These are phyloP conservation scores for Teratosphaeria pseudoeucalypti DNA, from an alignment of 2,329 filamentous ascomycete species.

Conservation along the genomic window DNA sequence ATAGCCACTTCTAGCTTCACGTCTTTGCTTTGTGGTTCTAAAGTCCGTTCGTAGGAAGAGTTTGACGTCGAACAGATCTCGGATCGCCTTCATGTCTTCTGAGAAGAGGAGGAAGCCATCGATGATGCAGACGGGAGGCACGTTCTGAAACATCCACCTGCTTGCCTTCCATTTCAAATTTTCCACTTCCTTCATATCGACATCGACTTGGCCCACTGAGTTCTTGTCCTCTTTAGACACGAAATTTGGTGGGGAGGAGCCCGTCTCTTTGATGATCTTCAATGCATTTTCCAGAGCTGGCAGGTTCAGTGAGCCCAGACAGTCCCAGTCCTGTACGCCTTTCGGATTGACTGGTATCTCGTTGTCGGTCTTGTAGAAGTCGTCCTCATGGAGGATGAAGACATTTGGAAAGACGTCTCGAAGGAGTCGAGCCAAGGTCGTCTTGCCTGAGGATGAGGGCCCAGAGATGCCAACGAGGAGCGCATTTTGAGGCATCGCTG, in stretches of 20 bases:
- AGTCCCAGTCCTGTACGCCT: slow-evolving; percentile 82
- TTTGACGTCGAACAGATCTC: slow-evolving; percentile 58
- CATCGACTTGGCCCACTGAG: slow-evolving; percentile 33
- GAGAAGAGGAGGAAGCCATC: slow-evolving; percentile 85
- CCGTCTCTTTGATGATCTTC: slow-evolving; percentile 57
- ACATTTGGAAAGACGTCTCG: slow-evolving; percentile 63
- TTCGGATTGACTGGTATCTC: slow-evolving; percentile 44
- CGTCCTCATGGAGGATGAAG: slow-evolving; percentile 88
- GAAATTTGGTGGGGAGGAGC: slow-evolving; percentile 46
- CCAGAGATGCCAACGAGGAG: slow-evolving; percentile 76
- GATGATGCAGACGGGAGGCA: slow-evolving; percentile 53
- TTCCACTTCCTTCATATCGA: slow-evolving; percentile 23
- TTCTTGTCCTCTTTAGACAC: slow-evolving; percentile 51
- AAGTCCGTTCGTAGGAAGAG: slow-evolving; percentile 67
- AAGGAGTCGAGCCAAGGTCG: slow-evolving; percentile 76
- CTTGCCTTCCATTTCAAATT: slow-evolving; percentile 20
- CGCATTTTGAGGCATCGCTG: slow-evolving; percentile 16
- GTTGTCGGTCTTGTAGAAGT: slow-evolving; percentile 79
- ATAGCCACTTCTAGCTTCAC: slow-evolving; percentile 63
- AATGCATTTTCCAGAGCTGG: slow-evolving; percentile 57
- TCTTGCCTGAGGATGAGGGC: slow-evolving; percentile 88
- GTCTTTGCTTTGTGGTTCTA: slow-evolving; percentile 50
- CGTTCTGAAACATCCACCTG: slow-evolving; percentile 18
- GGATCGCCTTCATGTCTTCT: slow-evolving; percentile 41
- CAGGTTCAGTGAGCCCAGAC: slow-evolving; percentile 66